These are phyloP conservation scores for Ballota nigra DNA, from an alignment of 257 asterid species.

Conservation along the genomic window DNA sequence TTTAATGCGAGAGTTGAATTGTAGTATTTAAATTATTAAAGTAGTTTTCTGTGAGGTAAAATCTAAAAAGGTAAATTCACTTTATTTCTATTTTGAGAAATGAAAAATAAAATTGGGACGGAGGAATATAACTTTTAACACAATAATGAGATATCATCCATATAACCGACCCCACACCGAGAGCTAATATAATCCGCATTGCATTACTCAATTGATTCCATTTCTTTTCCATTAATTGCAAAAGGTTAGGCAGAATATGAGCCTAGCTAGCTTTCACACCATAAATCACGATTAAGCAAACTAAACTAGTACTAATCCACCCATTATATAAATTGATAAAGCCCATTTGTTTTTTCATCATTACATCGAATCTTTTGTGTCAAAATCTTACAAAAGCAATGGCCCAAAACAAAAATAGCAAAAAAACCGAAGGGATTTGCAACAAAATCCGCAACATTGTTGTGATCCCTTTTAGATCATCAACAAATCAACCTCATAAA, in stretches of 20 bases:
- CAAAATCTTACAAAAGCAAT: not conserved
- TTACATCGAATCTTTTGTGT: not conserved
- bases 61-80: too few relatives aligned
- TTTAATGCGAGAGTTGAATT: too few relatives aligned
- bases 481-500: too few relatives aligned
- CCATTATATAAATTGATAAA: slow-evolving; percentile 18
- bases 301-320: not conserved
- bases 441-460: slow-evolving; percentile 28
- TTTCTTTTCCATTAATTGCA: not conserved
- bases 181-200: not conserved
- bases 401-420: slow-evolving; percentile 27
- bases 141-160: too few relatives aligned
- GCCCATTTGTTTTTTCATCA: not conserved
- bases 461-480: slow-evolving; percentile 28
- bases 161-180: too few relatives aligned
- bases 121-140: too few relatives aligned
- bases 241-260: not conserved
- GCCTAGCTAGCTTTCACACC: slow-evolving; percentile 29
- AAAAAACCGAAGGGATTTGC: slow-evolving; percentile 19
- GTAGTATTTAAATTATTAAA: too few relatives aligned
- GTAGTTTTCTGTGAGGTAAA: too few relatives aligned
- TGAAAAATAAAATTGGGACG: too few relatives aligned
- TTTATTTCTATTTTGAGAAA: too few relatives aligned
- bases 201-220: not conserved
- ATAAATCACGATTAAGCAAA: not conserved